These are phyloP conservation scores for Barbarea vulgaris DNA, from an alignment of 345 rosid genomes.

Conservation along the genomic window DNA sequence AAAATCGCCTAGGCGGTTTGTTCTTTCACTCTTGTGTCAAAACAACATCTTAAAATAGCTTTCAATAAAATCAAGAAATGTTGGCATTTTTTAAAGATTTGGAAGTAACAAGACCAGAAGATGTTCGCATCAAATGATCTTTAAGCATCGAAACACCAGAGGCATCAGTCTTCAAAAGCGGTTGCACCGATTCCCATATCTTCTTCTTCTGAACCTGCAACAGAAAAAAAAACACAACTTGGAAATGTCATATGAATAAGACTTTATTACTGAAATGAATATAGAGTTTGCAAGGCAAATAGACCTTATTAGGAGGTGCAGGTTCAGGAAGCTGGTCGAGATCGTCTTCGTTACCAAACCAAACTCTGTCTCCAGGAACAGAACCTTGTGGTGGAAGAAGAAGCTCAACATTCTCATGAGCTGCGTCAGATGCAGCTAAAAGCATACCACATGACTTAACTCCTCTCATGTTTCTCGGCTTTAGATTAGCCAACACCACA, in stretches of 20 bases:
- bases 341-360: slow-evolving; percentile 77
- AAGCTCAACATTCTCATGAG: slow-evolving; percentile 83
- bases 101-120: slow-evolving; percentile 65
- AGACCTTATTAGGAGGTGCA: slow-evolving; percentile 80
- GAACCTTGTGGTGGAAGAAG: slow-evolving; percentile 76
- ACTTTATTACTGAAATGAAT: not conserved
- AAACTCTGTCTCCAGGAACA: slow-evolving; percentile 76
- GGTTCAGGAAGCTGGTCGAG: slow-evolving; percentile 56
- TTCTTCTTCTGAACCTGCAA: slow-evolving; percentile 87
- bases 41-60: slow-evolving; percentile 8
- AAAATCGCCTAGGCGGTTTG: not conserved
- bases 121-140: slow-evolving; percentile 66
- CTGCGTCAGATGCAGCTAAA: slow-evolving; percentile 77
- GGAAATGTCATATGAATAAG: not conserved
- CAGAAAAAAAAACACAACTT: not conserved
- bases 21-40: slow-evolving; percentile 16
- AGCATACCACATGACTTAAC: slow-evolving; percentile 93
- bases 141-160: slow-evolving; percentile 60
- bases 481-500: slow-evolving; percentile 82
- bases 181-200: slow-evolving; percentile 91
- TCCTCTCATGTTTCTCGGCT: slow-evolving; percentile 95
- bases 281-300: not conserved
- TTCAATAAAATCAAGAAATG: slow-evolving; percentile 49
- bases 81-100: slow-evolving; percentile 65
- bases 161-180: slow-evolving; percentile 72